Conservation (phyloP, 495 filamentous ascomycete species). For the Astrothelium macrocarpum region DNA sequence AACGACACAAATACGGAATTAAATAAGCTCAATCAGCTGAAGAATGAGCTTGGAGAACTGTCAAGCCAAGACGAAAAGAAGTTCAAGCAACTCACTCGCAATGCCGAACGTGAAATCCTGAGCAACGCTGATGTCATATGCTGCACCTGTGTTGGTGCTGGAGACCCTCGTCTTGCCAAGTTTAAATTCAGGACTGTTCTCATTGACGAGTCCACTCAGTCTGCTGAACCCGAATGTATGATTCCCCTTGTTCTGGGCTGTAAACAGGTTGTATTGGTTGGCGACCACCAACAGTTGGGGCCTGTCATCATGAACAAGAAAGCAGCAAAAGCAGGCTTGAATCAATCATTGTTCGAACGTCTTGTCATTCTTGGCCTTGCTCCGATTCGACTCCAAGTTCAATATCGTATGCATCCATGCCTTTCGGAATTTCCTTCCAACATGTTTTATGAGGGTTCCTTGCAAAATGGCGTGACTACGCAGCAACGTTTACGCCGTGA, state of each 20-base stretch:
- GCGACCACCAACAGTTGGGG: conserved; percentile 96
- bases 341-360: conserved; percentile 95
- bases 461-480: conserved; percentile 94
- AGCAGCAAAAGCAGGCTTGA: conserved; percentile 91
- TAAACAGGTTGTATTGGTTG: conserved; percentile 96
- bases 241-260: conserved; percentile 95
- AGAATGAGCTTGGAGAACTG: conserved; percentile 82
- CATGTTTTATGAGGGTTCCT: conserved; percentile 98
- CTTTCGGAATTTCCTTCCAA: conserved; percentile 97
- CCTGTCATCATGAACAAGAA: conserved; percentile 99
- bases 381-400: conserved; percentile 89
- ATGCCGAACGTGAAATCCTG: conserved; percentile 90
- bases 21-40: conserved; percentile 81
- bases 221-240: conserved; percentile 99
- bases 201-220: conserved; percentile 97
- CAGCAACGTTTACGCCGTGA: conserved; percentile 80
- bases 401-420: conserved; percentile 99
- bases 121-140: conserved; percentile 97
- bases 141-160: conserved; percentile 96
- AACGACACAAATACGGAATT: conserved; percentile 94
- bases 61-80: conserved; percentile 98
- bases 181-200: conserved; percentile 97
- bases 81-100: conserved; percentile 85
- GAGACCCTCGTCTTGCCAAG: conserved; percentile 88
- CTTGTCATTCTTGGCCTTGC: conserved; percentile 86